phyloP scores from a whole-genome alignment of 2,329 filamentous ascomycete species.

The Phaeomoniella chlamydospora region DNA sequence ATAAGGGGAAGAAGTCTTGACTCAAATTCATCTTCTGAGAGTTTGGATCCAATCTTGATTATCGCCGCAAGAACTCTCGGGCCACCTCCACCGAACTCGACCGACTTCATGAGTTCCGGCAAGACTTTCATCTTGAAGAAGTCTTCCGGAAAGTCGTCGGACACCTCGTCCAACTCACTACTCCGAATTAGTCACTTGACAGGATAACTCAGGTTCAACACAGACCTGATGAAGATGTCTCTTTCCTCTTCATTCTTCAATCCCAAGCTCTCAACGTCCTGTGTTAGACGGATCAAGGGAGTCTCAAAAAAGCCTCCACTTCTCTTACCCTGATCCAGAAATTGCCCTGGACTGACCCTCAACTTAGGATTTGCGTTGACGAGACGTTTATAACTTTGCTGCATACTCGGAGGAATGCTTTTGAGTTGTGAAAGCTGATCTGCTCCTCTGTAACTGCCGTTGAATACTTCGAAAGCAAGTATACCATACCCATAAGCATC shows the following conservation, averaged over 20 bases:
- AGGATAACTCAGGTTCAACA: slow-evolving; percentile 3
- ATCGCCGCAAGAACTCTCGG: slow-evolving; percentile 80
- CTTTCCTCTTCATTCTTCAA: slow-evolving; percentile 74
- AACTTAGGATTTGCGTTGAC: slow-evolving; percentile 82
- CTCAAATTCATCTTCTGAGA: slow-evolving; percentile 83
- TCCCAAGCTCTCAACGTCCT: slow-evolving; percentile 84
- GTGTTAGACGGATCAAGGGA: slow-evolving; percentile 77
- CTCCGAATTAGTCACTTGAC: slow-evolving; percentile 11
- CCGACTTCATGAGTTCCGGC: slow-evolving; percentile 89
- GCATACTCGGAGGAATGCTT: slow-evolving; percentile 74
- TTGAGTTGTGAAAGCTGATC: slow-evolving; percentile 80
- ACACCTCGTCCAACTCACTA: slow-evolving; percentile 66
- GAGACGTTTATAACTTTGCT: slow-evolving; percentile 78
- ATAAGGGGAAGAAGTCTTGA: slow-evolving; percentile 71
- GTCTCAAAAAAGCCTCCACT: slow-evolving; percentile 83
- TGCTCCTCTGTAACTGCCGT: slow-evolving; percentile 59
- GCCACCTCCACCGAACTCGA: slow-evolving; percentile 94
- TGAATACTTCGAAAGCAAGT: slow-evolving; percentile 82
- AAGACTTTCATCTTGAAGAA: slow-evolving; percentile 97
- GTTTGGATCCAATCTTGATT: slow-evolving; percentile 77
- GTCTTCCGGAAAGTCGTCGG: slow-evolving; percentile 91
- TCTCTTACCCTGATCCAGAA: slow-evolving; percentile 77
- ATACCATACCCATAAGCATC: slow-evolving; percentile 81
- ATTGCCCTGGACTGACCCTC: slow-evolving; percentile 67
- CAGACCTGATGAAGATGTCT: slow-evolving; percentile 64